These are phyloP conservation scores for Ilex aquifolium DNA, from an alignment of 257 asterid genomes.

Conservation along the genomic window DNA sequence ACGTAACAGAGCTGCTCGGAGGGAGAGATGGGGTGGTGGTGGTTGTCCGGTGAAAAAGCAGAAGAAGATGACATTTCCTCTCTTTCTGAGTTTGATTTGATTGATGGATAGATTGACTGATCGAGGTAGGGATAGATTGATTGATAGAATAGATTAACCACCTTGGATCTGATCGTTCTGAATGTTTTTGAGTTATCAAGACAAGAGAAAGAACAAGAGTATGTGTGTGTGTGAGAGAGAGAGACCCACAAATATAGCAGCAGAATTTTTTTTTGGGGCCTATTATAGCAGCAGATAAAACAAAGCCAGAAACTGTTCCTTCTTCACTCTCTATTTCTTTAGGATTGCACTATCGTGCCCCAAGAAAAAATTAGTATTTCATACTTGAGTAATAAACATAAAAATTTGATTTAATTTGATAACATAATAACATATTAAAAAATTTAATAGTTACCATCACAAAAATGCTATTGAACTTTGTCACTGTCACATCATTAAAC, in stretches of 20 bases:
- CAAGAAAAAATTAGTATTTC: too few relatives aligned
- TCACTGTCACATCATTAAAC: too few relatives aligned
- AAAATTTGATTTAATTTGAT: too few relatives aligned
- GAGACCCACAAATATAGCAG: not conserved
- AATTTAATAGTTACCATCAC: too few relatives aligned
- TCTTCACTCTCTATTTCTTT: too few relatives aligned
- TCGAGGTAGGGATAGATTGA: not conserved
- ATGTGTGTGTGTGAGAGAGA: not conserved
- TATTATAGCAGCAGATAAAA: too few relatives aligned
- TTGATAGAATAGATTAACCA: conserved; percentile 46
- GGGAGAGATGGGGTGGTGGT: conserved; percentile 31
- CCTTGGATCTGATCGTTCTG: conserved; percentile 54
- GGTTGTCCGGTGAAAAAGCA: conserved; percentile 66
- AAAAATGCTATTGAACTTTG: too few relatives aligned
- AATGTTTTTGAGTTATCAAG: conserved; percentile 22
- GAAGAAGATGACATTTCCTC: conserved; percentile 76
- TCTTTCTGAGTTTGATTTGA: conserved; percentile 47
- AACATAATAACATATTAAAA: too few relatives aligned
- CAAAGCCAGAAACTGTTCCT: not conserved
- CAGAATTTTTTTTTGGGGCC: not conserved
- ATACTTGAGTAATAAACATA: too few relatives aligned
- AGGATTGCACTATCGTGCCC: too few relatives aligned
- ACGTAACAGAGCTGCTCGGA: conserved; percentile 96
- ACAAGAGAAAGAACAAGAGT: conserved; percentile 12
- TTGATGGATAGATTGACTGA: conserved; percentile 31